Evolutionary conservation across 2,329 filamentous ascomycete species (phyloP), one percentile per base, ranked within the genome.

Genomic region (Gaeumannomyces tritici): DNA sequence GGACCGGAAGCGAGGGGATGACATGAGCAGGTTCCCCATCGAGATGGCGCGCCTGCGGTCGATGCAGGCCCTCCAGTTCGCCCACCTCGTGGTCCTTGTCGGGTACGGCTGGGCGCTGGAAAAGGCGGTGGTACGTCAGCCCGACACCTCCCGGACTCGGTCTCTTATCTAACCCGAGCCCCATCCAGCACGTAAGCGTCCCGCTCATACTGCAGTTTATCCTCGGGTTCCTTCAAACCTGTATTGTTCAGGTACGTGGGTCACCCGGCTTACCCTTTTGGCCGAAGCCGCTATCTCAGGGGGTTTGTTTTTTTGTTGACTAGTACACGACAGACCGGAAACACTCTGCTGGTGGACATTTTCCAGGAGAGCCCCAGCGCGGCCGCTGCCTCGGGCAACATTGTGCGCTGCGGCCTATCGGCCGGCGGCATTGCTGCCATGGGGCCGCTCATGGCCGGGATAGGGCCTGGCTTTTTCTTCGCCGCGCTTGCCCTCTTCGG

Each of bases 331-430:
- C 58, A 59, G n/a, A 60, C 58, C 2, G 58, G 33, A 15, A 60
- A 42, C 21, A 28, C 35, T 13, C 35, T 60, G n/a, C 5, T 60
- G 24, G 58, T 60, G 15, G 58, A 60, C 26, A 27, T 60, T 9
- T 60, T 60, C 24, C 58, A 35, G 24, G 58, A 60, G 35, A 35
- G 54, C 26, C 51, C 58, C 13, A 60, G 58, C 58, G 51, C 58
- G 13, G 58, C 58, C 9, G 42, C 42, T 35, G 58, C 33, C 11
- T 60, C 58, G 8, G 35, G 33, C 12, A 35, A 60, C n/a, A 60
- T 60, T 26, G 29, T 60, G 58, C 58, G 58, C 2, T 60, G 58
- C 35, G 58, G 58, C 21, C 35, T 60, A 18, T 47, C 33, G 26
- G 58, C 58, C 9, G 58, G 33, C 9, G 58, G 33, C 26, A 28